Conservation (phyloP, 176 grass and related monocot genomes). For the Coix lacrymajobi region DNA sequence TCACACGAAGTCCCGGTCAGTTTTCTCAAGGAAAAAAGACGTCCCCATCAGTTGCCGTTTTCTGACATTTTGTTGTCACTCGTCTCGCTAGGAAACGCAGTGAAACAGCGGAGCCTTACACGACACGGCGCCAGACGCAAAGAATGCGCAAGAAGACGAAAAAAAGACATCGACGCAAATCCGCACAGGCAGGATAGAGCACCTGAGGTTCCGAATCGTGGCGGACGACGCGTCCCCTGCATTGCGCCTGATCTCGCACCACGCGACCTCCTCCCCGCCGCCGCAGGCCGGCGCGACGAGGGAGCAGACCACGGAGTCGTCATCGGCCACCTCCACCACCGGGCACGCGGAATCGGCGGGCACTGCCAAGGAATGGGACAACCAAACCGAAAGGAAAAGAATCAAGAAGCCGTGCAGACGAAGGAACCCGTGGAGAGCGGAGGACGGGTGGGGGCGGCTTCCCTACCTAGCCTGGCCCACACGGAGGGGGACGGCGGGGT, state of each 20-base stretch:
- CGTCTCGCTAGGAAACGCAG: neutral
- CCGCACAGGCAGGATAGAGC: neutral
- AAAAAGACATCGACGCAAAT: neutral
- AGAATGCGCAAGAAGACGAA: neutral
- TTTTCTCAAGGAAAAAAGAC: neutral
- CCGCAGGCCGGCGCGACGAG: slow-evolving; percentile 13
- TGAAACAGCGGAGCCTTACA: neutral
- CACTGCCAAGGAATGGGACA: slow-evolving; percentile 40
- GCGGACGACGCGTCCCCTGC: slow-evolving; percentile 31
- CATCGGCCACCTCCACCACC: slow-evolving; percentile 45
- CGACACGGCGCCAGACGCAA: neutral
- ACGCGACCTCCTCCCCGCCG: slow-evolving; percentile 40
- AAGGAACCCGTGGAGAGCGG: slow-evolving; percentile 5
- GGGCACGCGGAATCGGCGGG: slow-evolving; percentile 47
- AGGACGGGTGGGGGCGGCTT: neutral
- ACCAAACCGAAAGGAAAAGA: neutral
- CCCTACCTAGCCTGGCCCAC: slow-evolving; percentile 82
- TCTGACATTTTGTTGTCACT: neutral
- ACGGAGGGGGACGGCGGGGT: neutral
- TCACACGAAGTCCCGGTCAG: neutral
- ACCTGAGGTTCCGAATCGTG: slow-evolving; percentile 65
- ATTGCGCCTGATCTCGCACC: slow-evolving; percentile 72
- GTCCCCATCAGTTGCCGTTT: neutral
- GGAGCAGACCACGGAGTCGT: slow-evolving; percentile 56
- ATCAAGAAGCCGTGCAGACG: slow-evolving; percentile 29